phyloP scores from a whole-genome alignment of 352 stramenopile species.

The Phytopythium kandeliae region DNA sequence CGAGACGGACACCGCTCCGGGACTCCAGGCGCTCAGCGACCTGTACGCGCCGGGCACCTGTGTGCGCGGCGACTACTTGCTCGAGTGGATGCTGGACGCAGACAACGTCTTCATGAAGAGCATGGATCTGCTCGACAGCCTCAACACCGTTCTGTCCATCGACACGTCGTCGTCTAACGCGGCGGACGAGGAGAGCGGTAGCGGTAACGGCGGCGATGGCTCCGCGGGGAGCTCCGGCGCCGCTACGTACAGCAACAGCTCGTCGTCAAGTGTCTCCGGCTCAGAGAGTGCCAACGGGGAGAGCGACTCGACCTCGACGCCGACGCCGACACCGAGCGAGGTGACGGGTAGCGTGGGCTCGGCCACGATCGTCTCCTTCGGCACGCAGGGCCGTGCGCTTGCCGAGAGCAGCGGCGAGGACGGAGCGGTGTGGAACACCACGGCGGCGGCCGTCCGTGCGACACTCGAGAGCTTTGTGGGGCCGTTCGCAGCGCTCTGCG shows the following conservation, averaged over 20 bases:
- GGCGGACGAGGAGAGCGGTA: background rate
- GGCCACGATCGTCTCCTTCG: background rate
- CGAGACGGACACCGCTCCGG: background rate
- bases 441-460: background rate
- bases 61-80: slow-evolving; percentile 3
- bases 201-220: background rate
- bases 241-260: too few species aligned
- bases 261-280: background rate
- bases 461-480: background rate
- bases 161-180: background rate
- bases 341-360: background rate
- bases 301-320: too few species aligned
- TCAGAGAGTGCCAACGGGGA: background rate
- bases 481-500: slow-evolving; percentile 1
- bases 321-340: background rate
- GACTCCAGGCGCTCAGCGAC: slow-evolving; percentile 5
- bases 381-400: background rate
- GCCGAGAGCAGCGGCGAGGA: background rate
- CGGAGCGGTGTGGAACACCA: background rate
- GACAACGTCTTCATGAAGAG: slow-evolving; percentile 3
- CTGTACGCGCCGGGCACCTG: slow-evolving; percentile 4
- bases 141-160: background rate
- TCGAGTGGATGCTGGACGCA: background rate
- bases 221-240: too few species aligned
- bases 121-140: background rate